A percentile compares a stretch with the other conserved stretches of the same genome.
Evolutionary conservation across 805 yeast genomes (phyloP).

Genomic region (Spathaspora hagerdaliae): DNA sequence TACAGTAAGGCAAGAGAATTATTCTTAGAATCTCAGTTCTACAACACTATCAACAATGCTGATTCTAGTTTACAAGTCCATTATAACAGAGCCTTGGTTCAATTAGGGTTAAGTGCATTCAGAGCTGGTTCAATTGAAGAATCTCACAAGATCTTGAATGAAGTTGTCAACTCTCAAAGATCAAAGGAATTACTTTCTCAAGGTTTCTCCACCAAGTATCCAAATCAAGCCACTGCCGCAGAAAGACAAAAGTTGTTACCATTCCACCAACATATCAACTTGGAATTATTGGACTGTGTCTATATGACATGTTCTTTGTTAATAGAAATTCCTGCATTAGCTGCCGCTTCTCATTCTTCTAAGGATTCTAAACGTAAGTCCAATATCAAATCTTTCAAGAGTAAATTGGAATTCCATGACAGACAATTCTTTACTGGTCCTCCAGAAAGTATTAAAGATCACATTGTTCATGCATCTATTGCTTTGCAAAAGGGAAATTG

Average conservation of each 20-base stretch:
- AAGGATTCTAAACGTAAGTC: constrained; percentile 51
- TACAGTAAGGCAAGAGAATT: constrained; percentile 84
- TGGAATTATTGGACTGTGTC: constrained; percentile 91
- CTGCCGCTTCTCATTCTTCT: constrained; percentile 66
- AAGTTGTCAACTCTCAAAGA: constrained; percentile 80
- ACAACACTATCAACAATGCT: constrained; percentile 75
- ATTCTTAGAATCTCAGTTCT: constrained; percentile 81
- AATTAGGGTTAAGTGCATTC: constrained; percentile 94
- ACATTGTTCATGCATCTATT: constrained; percentile 87
- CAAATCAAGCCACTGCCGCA: constrained; percentile 49
- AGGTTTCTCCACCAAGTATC: constrained; percentile 68
- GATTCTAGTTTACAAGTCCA: constrained; percentile 86
- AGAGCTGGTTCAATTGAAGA: constrained; percentile 82
- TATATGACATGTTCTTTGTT: constrained; percentile 86
- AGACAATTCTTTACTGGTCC: constrained; percentile 96
- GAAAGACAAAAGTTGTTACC: constrained; percentile 87
- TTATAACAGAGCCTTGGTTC: constrained; percentile 93
- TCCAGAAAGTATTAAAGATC: constrained; percentile 94
- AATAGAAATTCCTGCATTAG: constrained; percentile 84
- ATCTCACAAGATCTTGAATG: constrained; percentile 81
- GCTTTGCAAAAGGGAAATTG: constrained; percentile 88
- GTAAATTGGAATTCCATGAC: constrained; percentile 87
- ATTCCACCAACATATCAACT: constrained; percentile 96
- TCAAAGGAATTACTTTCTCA: constrained; percentile 93
- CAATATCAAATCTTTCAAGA: constrained; percentile 79